Conservation (phyloP, 2,329 filamentous ascomycete species). For the Penicillium digitatum region DNA sequence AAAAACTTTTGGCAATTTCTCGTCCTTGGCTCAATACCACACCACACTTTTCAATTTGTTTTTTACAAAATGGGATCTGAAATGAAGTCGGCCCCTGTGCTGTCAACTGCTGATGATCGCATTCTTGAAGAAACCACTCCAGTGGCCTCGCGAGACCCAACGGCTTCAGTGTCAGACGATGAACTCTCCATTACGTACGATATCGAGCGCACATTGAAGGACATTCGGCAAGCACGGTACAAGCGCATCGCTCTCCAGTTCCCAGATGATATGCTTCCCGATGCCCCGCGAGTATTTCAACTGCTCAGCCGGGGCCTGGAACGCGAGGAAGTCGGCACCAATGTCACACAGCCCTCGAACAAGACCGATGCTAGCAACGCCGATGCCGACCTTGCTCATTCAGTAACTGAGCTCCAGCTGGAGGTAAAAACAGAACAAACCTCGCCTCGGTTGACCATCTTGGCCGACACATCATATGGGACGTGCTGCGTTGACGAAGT, state of each 20-base stretch:
- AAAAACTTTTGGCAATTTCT: conserved; percentile 21
- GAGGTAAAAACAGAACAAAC: conserved; percentile 19
- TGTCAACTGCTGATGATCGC: conserved; percentile 61
- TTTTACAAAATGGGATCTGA: conserved; percentile 25
- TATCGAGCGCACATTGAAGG: conserved; percentile 69
- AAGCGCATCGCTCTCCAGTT: conserved; percentile 86
- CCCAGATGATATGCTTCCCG: conserved; percentile 83
- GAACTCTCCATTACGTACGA: conserved; percentile 78
- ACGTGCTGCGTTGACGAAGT: conserved; percentile 97
- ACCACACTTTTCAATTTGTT: conserved; percentile 6
- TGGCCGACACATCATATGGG: conserved; percentile 95
- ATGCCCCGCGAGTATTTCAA: conserved; percentile 76
- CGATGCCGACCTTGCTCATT: conserved; percentile 22
- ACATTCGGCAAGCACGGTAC: conserved; percentile 71
- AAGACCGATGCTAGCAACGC: conserved; percentile 12
- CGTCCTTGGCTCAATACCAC: background rate
- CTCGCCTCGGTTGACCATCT: conserved; percentile 63
- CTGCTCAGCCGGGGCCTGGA: conserved; percentile 55
- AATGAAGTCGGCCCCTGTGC: conserved; percentile 51
- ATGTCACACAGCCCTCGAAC: conserved; percentile 13
- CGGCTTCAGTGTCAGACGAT: conserved; percentile 53
- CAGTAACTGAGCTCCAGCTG: conserved; percentile 27
- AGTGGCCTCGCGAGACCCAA: conserved; percentile 33
- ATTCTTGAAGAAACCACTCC: conserved; percentile 55
- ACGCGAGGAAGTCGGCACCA: conserved; percentile 19